phyloP scores from a whole-genome alignment of 129 eudicot genomes.

The Centrapalus pauciflorus region DNA sequence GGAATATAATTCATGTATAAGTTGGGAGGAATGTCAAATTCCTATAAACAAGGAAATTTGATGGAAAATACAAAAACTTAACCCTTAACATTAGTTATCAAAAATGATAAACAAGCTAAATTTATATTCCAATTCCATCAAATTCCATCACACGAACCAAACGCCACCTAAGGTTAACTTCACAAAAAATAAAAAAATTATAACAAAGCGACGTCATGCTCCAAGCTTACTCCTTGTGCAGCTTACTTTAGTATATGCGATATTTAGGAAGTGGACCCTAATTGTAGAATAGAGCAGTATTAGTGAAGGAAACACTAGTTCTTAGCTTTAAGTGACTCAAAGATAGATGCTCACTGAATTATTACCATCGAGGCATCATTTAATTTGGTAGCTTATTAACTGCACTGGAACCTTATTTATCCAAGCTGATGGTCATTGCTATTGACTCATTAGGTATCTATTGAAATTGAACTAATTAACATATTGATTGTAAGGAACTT shows the following conservation, averaged over 20 bases:
- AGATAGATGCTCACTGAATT: neutral
- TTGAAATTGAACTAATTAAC: neutral
- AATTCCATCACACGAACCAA: no score
- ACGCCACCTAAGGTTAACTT: no score
- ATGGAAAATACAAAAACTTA: no score
- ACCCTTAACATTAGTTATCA: no score
- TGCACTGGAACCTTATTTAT: neutral
- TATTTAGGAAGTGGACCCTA: neutral
- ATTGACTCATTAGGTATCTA: neutral
- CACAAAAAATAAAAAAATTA: no score
- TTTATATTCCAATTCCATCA: no score
- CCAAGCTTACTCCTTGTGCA: neutral
- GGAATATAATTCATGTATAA: no score
- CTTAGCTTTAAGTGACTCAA: neutral
- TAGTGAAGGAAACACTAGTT: neutral
- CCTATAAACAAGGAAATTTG: no score
- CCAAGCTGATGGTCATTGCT: neutral
- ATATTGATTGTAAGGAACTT: neutral
- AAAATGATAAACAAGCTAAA: no score
- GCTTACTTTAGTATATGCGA: neutral
- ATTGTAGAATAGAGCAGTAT: neutral
- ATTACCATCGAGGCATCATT: neutral
- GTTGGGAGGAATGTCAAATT: no score
- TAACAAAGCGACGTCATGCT: neutral
- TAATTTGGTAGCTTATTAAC: neutral